A percentile compares a stretch with the other conserved stretches of the same genome.
phyloP scores from a whole-genome alignment of 805 yeast species.

The Soucietia sequanensis region DNA sequence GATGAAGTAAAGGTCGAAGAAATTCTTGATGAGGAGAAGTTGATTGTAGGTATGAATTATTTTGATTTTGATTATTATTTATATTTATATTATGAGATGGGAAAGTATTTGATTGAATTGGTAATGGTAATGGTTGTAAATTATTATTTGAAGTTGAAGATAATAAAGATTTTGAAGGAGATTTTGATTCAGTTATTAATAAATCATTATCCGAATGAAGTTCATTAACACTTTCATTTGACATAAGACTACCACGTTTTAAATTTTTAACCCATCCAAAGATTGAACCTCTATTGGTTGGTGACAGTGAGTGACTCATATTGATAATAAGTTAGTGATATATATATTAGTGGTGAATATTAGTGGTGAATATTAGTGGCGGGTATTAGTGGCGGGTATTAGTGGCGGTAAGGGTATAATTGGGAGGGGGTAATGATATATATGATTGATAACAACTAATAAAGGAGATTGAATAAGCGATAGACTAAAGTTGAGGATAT shows the following conservation, averaged over 20 bases:
- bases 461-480: too few relatives aligned
- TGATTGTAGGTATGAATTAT: constrained; percentile 4
- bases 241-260: constrained; percentile 33
- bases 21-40: constrained; percentile 19
- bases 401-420: too few relatives aligned
- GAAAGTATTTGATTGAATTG: background rate
- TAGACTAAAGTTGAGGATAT: too few relatives aligned
- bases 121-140: constrained; percentile 2
- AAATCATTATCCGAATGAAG: constrained; percentile 16
- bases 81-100: background rate
- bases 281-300: constrained; percentile 36
- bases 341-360: too few relatives aligned
- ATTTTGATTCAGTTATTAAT: constrained; percentile 5
- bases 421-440: too few relatives aligned
- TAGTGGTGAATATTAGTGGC: too few relatives aligned
- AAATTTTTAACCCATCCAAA: constrained; percentile 47
- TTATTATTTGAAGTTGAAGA: constrained; percentile 4
- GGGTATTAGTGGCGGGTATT: too few relatives aligned
- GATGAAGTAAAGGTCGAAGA: constrained; percentile 48
- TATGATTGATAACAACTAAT: too few relatives aligned
- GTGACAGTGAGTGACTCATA: constrained; percentile 40
- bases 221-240: constrained; percentile 40
- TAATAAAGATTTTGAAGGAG: constrained; percentile 8
- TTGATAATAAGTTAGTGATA: background rate
- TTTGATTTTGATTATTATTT: background rate